A percentile compares a stretch with the other conserved stretches of the same genome.
These are phyloP conservation scores for Cyberlindnera euphorbiiphila DNA, from an alignment of 805 yeast species.

Conservation along the genomic window DNA sequence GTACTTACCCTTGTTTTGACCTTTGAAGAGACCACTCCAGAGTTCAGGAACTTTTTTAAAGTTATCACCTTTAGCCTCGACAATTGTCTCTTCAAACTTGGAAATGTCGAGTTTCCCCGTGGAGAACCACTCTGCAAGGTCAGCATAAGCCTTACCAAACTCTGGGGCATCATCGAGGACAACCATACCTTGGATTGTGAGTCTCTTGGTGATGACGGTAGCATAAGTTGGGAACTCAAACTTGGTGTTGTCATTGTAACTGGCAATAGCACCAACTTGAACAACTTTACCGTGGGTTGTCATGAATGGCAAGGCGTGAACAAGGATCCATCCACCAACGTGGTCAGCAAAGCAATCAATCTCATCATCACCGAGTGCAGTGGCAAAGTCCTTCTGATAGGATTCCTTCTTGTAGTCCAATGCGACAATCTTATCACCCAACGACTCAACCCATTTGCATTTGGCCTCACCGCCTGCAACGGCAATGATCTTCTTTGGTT, in stretches of 20 bases:
- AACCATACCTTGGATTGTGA: constrained; percentile 51
- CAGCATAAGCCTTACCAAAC: constrained; percentile 36
- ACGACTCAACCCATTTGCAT: constrained; percentile 46
- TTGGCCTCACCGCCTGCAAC: constrained; percentile 60
- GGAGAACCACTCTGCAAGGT: constrained; percentile 35
- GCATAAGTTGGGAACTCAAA: constrained; percentile 37
- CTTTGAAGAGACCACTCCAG: constrained; percentile 45
- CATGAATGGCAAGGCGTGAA: constrained; percentile 34
- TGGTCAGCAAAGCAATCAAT: constrained; percentile 56
- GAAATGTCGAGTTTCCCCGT: constrained; percentile 39
- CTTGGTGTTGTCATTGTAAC: constrained; percentile 41
- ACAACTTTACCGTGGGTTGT: constrained; percentile 42
- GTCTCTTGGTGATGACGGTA: constrained; percentile 45
- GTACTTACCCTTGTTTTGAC: constrained; percentile 47
- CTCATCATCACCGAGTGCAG: constrained; percentile 43
- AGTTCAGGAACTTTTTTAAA: constrained; percentile 42
- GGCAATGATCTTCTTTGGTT: constrained; percentile 55
- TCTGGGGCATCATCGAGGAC: constrained; percentile 40
- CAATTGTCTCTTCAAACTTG: constrained; percentile 36
- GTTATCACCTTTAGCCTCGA: constrained; percentile 38
- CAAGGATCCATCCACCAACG: constrained; percentile 60
- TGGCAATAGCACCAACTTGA: constrained; percentile 64
- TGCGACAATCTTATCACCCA: constrained; percentile 49
- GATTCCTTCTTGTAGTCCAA: constrained; percentile 49
- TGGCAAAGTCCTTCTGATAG: constrained; percentile 33